Evolutionary conservation across 1,139 yeast species (phyloP), one percentile per base, ranked within the genome.

Genomic region (Protomyces macrosporus): DNA sequence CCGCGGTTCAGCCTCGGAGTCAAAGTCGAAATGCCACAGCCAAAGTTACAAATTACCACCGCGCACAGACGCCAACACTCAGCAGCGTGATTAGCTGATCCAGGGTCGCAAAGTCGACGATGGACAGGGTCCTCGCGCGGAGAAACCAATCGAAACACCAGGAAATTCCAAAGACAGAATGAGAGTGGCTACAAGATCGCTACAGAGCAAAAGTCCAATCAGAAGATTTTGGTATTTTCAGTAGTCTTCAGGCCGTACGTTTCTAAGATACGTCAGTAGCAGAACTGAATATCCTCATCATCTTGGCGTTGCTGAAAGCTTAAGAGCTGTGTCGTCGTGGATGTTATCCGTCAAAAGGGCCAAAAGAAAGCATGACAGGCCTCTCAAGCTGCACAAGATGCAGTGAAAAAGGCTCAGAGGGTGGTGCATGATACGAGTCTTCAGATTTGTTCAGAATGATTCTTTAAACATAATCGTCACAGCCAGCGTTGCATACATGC

Each of bases 221-320:
- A 42, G 48, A 42, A 42, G 48, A 30, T 42, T 42, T 42, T 42
- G 48, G 48, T 42, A 42, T 42, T 42, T 42, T 42, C 48, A 42
- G 48, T 42, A 42, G 48, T 42, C 48, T 6, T 42, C 48, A 42
- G 16, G 48, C 23, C 48, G 48, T 42, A 42, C 48, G 48, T 42
- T 42, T 42, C 48, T 42, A 42, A 42, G 48, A 42, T 42, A 42
- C 48, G 48, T 42, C 48, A 42, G 48, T 42, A 42, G 48, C 48
- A 42, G 48, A 42, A 42, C 48, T 42, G 48, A 42, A n/a, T 42
- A 42, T 42, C 48, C 48, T 42, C 48, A 42, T 42, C 48, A 42
- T 42, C 23, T 42, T 23, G 23, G 23, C 23, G 2, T 23, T 23
- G 23, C 23, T 23, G 23, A 23, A 23, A 2, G 23, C 23, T 23